Conservation (phyloP, 371 early-diverging fungal species). For the Batkoa obscura region DNA sequence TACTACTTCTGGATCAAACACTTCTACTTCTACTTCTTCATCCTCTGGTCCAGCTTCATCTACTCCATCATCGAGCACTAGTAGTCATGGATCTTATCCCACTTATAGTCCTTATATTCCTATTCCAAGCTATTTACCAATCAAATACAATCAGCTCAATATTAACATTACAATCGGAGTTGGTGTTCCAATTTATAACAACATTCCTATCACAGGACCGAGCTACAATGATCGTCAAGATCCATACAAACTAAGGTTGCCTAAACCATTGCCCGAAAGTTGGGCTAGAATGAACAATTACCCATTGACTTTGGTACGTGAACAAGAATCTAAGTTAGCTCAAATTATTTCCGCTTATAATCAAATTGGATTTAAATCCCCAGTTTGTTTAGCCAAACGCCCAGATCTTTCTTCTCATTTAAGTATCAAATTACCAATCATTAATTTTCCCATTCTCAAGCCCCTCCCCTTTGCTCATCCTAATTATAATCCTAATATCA, state of each 20-base stretch:
- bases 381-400: background rate
- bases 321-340: background rate
- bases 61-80: background rate
- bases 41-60: background rate
- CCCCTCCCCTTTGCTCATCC: background rate
- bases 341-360: background rate
- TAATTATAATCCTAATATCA: background rate
- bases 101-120: background rate
- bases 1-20: background rate
- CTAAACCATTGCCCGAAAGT: background rate
- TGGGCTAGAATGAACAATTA: slow-evolving; percentile 5
- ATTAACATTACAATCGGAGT: background rate
- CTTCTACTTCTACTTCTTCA: background rate
- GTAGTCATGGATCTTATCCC: background rate
- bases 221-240: background rate
- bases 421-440: background rate
- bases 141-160: background rate
- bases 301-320: background rate
- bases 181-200: background rate
- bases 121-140: background rate
- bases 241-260: background rate
- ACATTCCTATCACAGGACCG: background rate
- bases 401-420: background rate
- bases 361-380: background rate
- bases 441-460: background rate